phyloP scores from a whole-genome alignment of 2,329 filamentous ascomycete genomes.

The Cercospora sojina region DNA sequence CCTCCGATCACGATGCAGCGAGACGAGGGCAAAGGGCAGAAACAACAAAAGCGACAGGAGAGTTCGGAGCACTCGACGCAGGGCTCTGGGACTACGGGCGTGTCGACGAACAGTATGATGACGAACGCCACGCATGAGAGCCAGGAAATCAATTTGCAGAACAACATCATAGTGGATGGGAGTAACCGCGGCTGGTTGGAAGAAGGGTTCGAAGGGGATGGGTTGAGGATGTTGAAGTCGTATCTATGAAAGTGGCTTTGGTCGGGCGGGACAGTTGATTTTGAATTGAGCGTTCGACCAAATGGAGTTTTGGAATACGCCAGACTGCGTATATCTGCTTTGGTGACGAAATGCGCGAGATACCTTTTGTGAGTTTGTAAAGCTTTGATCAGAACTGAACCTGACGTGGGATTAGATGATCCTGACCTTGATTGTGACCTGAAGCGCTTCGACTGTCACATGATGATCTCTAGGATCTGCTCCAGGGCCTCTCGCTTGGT shows the following conservation, averaged over 20 bases:
- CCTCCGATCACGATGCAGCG: background rate
- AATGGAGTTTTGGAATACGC: background rate
- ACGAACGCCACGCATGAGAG: background rate
- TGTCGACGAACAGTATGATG: background rate
- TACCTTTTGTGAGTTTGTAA: background rate
- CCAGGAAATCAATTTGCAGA: conserved; percentile 8
- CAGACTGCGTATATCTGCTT: background rate
- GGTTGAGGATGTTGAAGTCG: background rate
- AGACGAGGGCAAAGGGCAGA: background rate
- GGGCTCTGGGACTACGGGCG: background rate
- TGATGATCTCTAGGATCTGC: background rate
- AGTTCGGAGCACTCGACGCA: background rate
- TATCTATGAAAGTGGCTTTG: background rate
- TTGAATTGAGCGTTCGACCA: background rate
- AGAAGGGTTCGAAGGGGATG: conserved; percentile 12
- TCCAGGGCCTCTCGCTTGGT: background rate
- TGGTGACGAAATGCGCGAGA: background rate
- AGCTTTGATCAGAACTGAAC: background rate
- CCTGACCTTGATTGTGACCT: background rate
- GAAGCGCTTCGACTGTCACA: background rate
- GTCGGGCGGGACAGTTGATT: background rate
- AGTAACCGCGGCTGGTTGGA: conserved; percentile 11
- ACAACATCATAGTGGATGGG: conserved; percentile 13
- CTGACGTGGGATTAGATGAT: background rate
- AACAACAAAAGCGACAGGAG: background rate